Evolutionary conservation across 208 protist genomes (phyloP), one percentile per base, ranked within the genome.

Genomic region (Vickermania spadyakhi): DNA sequence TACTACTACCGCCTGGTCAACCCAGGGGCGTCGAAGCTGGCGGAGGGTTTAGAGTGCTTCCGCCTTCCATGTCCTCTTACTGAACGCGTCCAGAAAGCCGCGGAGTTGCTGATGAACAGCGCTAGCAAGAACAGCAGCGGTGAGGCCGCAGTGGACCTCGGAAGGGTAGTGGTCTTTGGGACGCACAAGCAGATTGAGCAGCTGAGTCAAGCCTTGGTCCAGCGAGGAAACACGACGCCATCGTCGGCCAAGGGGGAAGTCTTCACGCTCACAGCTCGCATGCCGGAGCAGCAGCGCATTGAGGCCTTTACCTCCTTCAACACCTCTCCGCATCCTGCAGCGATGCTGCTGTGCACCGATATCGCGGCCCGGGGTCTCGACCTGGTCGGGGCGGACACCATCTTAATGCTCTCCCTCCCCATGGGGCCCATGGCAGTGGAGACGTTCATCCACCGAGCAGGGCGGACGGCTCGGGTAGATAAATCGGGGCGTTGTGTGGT

Each of bases 381-480:
- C 79, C 88, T 99, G 31, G 75, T 84, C 5, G 69, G 52, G 25
- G 94, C 98, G 23, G 77, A 95, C 57, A 96, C 91, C 73, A 97
- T 99, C 28, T 56, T 99, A 25, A 98, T 99, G 86, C 96, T 98
- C 55, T 97, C 98, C 62, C 80, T 97, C 22, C 97, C 97, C 2
- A 53, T 52, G 4, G 60, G 66, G 29, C 67, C 66, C 45, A 82
- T 89, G 53, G 86, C 96, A 7, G 66, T 83, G 5, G 88, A 94
- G 54, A 96, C 96, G 14, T 99, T 98, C 65, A 81, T 98, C n/a
- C 97, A 99, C 70, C 83, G 96, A 57, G 87, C 97, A 3, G 97
- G 97, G 13, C 82, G 97, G 50, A 98, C 97, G 22, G 97, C 97
- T 7, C 89, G 97, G 28, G 73, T 97, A 7, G 86, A 82, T 41